Evolutionary conservation across 306 rosid species (phyloP).

Genomic region (Lathyrus tuberosus): DNA sequence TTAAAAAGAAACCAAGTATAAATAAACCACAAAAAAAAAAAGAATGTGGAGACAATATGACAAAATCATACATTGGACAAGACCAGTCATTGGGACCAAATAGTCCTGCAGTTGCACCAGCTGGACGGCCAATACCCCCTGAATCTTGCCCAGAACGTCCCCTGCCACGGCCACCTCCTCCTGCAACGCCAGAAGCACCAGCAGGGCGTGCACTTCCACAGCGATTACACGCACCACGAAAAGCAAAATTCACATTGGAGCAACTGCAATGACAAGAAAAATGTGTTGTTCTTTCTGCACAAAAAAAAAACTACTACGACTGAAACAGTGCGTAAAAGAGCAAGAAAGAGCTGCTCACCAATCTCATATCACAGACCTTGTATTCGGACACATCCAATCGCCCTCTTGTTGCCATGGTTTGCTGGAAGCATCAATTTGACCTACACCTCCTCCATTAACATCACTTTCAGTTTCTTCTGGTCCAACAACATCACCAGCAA

Average conservation of each 20-base stretch:
- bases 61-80: slow-evolving; percentile 81
- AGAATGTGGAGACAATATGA: not conserved
- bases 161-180: slow-evolving; percentile 90
- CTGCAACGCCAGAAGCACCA: slow-evolving; percentile 78
- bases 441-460: slow-evolving; percentile 69
- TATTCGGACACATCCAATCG: slow-evolving; percentile 97
- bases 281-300: slow-evolving; percentile 45
- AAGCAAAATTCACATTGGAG: slow-evolving; percentile 94
- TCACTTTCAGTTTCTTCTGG: slow-evolving; percentile 57
- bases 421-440: slow-evolving; percentile 75
- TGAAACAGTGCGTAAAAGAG: slow-evolving; percentile 46
- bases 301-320: slow-evolving; percentile 10
- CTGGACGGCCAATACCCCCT: slow-evolving; percentile 67
- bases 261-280: slow-evolving; percentile 65
- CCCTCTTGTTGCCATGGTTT: slow-evolving; percentile 99
- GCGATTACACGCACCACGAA: slow-evolving; percentile 98
- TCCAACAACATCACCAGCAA: slow-evolving; percentile 50
- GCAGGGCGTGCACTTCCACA: slow-evolving; percentile 98
- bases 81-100: slow-evolving; percentile 99
- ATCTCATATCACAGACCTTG: slow-evolving; percentile 99
- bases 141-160: slow-evolving; percentile 76
- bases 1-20: slow-evolving; percentile 10
- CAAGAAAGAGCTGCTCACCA: slow-evolving; percentile 98
- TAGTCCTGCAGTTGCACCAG: slow-evolving; percentile 70
- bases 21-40: slow-evolving; percentile 16